Evolutionary conservation across 176 grass and related monocot genomes (phyloP).

Genomic region (Guadua angustifolia): DNA sequence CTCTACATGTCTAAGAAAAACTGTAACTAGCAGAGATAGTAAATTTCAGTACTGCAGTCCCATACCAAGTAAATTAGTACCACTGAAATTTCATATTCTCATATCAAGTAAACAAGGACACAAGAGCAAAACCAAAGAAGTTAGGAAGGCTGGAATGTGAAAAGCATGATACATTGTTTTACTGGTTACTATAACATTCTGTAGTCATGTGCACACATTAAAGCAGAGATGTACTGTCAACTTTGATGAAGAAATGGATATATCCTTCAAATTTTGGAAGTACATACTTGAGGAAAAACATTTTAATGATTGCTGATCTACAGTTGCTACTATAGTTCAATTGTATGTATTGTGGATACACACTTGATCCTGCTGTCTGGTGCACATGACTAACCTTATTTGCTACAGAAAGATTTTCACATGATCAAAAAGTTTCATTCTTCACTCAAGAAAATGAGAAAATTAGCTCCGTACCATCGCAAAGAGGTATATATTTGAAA

Average conservation of each 20-base stretch:
- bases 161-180: constrained; percentile 21
- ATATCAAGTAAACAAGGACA: background rate
- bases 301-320: background rate
- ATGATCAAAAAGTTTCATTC: background rate
- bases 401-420: background rate
- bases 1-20: background rate
- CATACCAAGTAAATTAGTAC: constrained; percentile 7
- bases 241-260: constrained; percentile 20
- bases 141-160: constrained; percentile 8
- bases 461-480: too few species aligned
- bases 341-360: constrained; percentile 2
- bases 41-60: constrained; percentile 14
- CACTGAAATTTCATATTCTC: background rate
- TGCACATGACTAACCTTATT: background rate
- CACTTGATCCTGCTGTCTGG: background rate
- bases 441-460: too few species aligned
- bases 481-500: too few species aligned
- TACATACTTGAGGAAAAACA: background rate
- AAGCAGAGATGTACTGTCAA: background rate
- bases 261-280: constrained; percentile 16
- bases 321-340: background rate
- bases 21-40: background rate
- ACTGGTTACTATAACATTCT: background rate
- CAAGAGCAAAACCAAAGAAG: background rate
- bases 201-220: background rate